Conservation (phyloP, 306 rosid genomes). For the barrel medic (Medicago truncatula) region MtrunA17r5.0-ANR NC_053047.1:4514001-4514500, state of each 20-base stretch:
- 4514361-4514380: not conserved
- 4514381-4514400: not conserved
- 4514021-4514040: constrained; percentile 4
- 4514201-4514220: not conserved
- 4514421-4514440: not conserved
- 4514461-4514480: constrained; percentile 33
- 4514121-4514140: constrained; percentile 29
- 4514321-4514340: constrained; percentile 37
- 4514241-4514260: not conserved
- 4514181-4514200: not conserved
- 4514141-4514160: constrained; percentile 33
- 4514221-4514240: constrained; percentile 16
- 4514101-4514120: constrained; percentile 4
- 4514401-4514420: too few species aligned
- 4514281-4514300: constrained; percentile 31
- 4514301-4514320: constrained; percentile 36
- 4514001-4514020: constrained; percentile 25
- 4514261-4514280: constrained; percentile 18
- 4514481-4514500: not conserved
- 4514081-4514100: constrained; percentile 12
- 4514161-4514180: not conserved
- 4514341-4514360: not conserved
- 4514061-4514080: not conserved
- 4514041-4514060: not conserved
- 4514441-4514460: constrained; percentile 28